Evolutionary conservation across 208 protist species (phyloP), one percentile per base, ranked within the genome.

Genomic region (Leishmania martiniquensis): DNA sequence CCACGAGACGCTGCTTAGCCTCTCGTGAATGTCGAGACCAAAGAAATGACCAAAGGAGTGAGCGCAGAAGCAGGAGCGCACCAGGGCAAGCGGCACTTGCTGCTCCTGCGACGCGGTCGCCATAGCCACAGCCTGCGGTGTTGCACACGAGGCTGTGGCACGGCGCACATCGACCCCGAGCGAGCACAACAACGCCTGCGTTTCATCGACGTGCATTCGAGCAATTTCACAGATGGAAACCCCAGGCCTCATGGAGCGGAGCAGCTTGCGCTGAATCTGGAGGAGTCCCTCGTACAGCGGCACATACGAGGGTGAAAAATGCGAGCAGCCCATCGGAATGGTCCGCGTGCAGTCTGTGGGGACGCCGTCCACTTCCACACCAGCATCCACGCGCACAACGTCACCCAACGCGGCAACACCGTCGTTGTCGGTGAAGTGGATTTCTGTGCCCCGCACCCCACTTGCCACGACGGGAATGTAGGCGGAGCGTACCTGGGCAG

Each of bases 291-390:
- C 67, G 75, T 93, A 91, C 32, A 87, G 71, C 39, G 55, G 44
- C 13, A 55, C 57, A 37, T 81, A 77, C 34, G 45, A 51, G 15
- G 63, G 39, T 5, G 54, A 12, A 60, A 90, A 84, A 65, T 12
- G 15, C 0, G 45, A 5, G 4, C 77, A 29, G 13, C 79, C 79
- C 17, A 90, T 63, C 0, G 87, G 87, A 45, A 93, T 89, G 10
- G 89, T 91, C 0, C 89, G 89, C 0, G 89, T 91, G 83, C 89
- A 93, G 87, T 93, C 89, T 4, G 83, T 91, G 4, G 89, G 87
- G 62, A 91, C 85, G 42, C 72, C 32, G 37, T 85, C 78, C 62
- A 93, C 82, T 57, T 89, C 83, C 22, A 85, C 82, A 20, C 89
- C 89, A 22, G 79, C 85, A 60, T 93, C 89, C 4, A 93, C 59